These are phyloP conservation scores for Solioccasus polychromus DNA, from an alignment of 768 basidiomycete species.

Conservation along the genomic window DNA sequence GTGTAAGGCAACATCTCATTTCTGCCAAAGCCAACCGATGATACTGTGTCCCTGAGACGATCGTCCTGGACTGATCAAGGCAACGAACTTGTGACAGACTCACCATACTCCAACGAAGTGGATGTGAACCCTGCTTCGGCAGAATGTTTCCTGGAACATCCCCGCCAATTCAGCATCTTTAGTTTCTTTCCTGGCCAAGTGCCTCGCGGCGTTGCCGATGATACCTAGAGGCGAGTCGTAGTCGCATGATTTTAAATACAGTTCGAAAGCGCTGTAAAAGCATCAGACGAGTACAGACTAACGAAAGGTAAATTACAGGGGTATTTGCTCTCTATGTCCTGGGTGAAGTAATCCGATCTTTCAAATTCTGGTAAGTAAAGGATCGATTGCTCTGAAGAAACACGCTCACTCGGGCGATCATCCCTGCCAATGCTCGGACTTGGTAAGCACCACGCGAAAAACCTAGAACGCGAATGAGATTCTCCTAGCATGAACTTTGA, in stretches of 20 bases:
- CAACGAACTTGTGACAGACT: conserved; percentile 1
- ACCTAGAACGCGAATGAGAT: conserved; percentile 26
- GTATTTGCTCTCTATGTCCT: conserved; percentile 41
- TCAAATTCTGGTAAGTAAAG: neutral
- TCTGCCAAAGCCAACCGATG: conserved; percentile 40
- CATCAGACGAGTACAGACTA: neutral
- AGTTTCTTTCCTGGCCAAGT: conserved; percentile 9
- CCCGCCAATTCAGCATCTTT: conserved; percentile 21
- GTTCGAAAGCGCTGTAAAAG: conserved; percentile 35
- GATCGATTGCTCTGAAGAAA: neutral
- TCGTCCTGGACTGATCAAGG: neutral
- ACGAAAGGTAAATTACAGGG: conserved; percentile 28
- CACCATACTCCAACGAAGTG: conserved; percentile 48
- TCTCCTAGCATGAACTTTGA: neutral
- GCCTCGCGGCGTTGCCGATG: conserved; percentile 4
- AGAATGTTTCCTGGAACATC: conserved; percentile 37
- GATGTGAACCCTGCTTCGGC: conserved; percentile 31
- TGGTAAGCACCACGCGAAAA: conserved; percentile 51
- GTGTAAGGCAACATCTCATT: conserved; percentile 32
- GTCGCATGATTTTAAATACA: conserved; percentile 31
- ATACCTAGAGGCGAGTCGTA: conserved; percentile 11
- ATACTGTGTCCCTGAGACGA: conserved; percentile 43
- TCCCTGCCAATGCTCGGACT: conserved; percentile 40
- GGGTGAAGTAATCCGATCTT: conserved; percentile 42
- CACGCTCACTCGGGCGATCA: conserved; percentile 39